A percentile compares a stretch with the other conserved stretches of the same genome.
phyloP scores from a whole-genome alignment of 495 filamentous ascomycete genomes.

The Trichoderma virens region DNA sequence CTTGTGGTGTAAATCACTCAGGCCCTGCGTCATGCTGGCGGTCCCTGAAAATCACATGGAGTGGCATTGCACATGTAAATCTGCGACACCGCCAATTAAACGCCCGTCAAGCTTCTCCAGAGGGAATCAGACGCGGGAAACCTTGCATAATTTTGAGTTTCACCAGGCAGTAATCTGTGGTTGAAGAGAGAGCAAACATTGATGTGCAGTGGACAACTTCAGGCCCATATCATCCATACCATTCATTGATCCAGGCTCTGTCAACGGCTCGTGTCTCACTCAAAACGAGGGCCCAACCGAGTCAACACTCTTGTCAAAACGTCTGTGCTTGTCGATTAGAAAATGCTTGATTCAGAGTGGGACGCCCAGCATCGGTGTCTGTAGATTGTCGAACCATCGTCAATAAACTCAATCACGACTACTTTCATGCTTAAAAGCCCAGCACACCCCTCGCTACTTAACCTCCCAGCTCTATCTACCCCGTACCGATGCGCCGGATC shows the following conservation, averaged over 20 bases:
- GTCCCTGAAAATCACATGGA: constrained; percentile 1
- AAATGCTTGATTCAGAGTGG: background rate
- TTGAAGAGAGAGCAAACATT: too few relatives aligned
- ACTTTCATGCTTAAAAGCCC: background rate
- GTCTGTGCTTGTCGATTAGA: background rate
- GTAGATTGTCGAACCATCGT: background rate
- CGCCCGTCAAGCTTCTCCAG: background rate
- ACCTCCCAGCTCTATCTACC: background rate
- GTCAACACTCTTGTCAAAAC: too few relatives aligned
- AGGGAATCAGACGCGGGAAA: background rate
- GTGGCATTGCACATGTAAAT: background rate
- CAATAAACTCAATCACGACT: too few relatives aligned
- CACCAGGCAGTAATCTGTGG: too few relatives aligned
- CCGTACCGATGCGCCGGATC: background rate
- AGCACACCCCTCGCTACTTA: background rate
- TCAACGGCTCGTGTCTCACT: background rate
- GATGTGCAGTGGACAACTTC: too few relatives aligned
- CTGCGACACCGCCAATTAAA: background rate
- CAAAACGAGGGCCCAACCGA: background rate
- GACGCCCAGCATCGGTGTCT: background rate
- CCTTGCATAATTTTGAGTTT: background rate
- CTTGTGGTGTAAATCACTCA: background rate
- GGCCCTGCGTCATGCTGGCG: background rate
- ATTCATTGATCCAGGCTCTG: too few relatives aligned
- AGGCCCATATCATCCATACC: too few relatives aligned